A percentile compares a stretch with the other conserved stretches of the same genome.
Evolutionary conservation across 257 asterid species (phyloP).

Genomic region (Catharanthus roseus): DNA sequence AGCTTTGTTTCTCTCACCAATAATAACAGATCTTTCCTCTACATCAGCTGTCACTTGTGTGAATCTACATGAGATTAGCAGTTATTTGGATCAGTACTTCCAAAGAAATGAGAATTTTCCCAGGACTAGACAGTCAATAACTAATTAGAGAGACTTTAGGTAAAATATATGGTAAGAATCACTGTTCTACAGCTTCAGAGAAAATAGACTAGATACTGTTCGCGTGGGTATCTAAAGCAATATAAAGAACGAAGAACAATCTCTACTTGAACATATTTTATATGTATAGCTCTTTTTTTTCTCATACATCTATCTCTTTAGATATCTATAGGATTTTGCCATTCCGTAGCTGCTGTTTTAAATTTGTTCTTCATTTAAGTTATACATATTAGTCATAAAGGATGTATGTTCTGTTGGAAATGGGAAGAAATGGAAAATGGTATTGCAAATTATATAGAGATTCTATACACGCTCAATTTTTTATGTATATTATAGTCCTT

Average conservation of each 20-base stretch:
- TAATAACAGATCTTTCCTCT: slow-evolving; percentile 85
- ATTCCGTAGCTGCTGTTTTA: background rate
- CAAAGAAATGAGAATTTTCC: background rate
- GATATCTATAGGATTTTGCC: background rate
- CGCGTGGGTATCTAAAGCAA: background rate
- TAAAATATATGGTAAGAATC: background rate
- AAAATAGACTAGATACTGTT: background rate
- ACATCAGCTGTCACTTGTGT: slow-evolving; percentile 66
- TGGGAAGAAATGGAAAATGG: background rate
- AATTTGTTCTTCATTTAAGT: background rate
- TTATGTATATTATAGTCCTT: background rate
- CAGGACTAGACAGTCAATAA: background rate
- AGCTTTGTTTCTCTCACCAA: slow-evolving; percentile 89
- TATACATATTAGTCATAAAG: background rate
- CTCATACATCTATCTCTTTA: too few relatives aligned
- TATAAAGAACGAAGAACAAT: background rate
- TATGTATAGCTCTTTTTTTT: too few relatives aligned
- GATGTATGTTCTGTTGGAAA: background rate
- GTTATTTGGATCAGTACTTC: background rate
- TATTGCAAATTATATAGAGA: background rate
- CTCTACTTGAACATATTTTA: too few relatives aligned
- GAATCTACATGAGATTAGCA: slow-evolving; percentile 41
- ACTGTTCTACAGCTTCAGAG: too few relatives aligned
- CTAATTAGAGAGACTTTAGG: background rate
- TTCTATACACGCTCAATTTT: background rate